Evolutionary conservation across 306 rosid species (phyloP), one percentile per base, ranked within the genome.

Genomic region (Acacia melanoxylon): DNA sequence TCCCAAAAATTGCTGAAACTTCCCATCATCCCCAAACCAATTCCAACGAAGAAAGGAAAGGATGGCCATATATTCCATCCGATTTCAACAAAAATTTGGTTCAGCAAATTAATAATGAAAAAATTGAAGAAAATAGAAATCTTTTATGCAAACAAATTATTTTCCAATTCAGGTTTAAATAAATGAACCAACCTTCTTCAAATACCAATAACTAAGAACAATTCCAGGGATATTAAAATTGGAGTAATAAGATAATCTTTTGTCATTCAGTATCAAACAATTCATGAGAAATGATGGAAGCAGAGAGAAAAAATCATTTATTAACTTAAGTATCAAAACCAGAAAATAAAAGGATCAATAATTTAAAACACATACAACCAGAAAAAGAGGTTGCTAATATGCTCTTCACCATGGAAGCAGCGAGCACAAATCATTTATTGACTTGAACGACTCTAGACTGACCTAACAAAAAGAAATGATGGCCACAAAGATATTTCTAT

Each of bases 401-500:
- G 10, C 27, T 72, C 27, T 72, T 29, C n/a, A 48, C 25, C 77
- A 49, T 0, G 44, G 61, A 49, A 7, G 10, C 63, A 54, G 74
- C 69, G 14, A 77, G 68, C 54, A 20, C 42, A 80, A 31, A 54
- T 68, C n/a, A 58, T 69, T 72, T 80, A 77, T 52, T 52, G 24
- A 19, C 24, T 29, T 37, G 78, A 40, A 58, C 1, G 8, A 44
- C 37, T 46, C 74, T 45, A 58, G 45, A 75, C 24, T 58, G 62
- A 11, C 78, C 81, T n/a, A 51, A 59, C 13, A 49, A 72, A 62
- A 59, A 74, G 49, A 73, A 86, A 62, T 6, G n/a, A 59, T 13
- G 22, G n/a, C 48, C 69, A 84, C 20, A 78, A 80, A 73, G 22
- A 84, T 49, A 49, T 65, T 81, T 27, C 58, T 84, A 75, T 84